A percentile compares a stretch with the other conserved stretches of the same genome.
Evolutionary conservation across 2,329 filamentous ascomycete species (phyloP).

Genomic region (Colletotrichum sidae): DNA sequence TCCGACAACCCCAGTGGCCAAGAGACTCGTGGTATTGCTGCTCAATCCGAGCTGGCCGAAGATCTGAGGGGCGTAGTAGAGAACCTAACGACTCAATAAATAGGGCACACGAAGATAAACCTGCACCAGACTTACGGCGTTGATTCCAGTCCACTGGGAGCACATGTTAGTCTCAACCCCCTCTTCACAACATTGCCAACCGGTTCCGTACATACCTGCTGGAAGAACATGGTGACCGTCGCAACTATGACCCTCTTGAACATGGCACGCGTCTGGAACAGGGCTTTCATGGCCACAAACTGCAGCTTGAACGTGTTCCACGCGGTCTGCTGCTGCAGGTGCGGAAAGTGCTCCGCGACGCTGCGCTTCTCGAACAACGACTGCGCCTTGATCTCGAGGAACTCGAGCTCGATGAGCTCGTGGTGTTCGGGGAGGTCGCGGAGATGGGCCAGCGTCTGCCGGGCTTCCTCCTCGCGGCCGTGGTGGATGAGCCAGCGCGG

Average conservation of each 20-base stretch:
- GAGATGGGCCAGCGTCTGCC: slow-evolving; percentile 70
- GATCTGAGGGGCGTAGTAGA: slow-evolving; percentile 79
- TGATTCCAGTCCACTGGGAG: slow-evolving; percentile 56
- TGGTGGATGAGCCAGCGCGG: slow-evolving; percentile 82
- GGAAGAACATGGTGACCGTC: slow-evolving; percentile 61
- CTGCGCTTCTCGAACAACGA: slow-evolving; percentile 81
- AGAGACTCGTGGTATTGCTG: slow-evolving; percentile 62
- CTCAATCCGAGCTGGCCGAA: slow-evolving; percentile 74
- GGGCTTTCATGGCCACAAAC: slow-evolving; percentile 72
- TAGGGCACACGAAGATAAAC: rapidly evolving
- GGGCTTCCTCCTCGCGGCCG: slow-evolving; percentile 75
- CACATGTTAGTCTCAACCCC: background rate
- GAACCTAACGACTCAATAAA: slow-evolving; percentile 35
- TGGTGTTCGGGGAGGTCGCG: slow-evolving; percentile 71
- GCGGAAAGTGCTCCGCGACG: slow-evolving; percentile 75
- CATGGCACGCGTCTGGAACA: slow-evolving; percentile 75
- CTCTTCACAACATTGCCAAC: too few species aligned
- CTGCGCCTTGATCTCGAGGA: slow-evolving; percentile 86
- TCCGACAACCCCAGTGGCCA: slow-evolving; percentile 78
- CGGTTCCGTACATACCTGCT: background rate
- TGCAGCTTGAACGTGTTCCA: slow-evolving; percentile 77
- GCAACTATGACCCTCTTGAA: slow-evolving; percentile 74
- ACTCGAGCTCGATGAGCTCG: slow-evolving; percentile 79
- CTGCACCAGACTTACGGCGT: slow-evolving; percentile 55
- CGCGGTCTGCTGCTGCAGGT: slow-evolving; percentile 68